Base-by-base conservation (phyloP, 257 asterid genomes). In the Solanum chmielewskii region DNA sequence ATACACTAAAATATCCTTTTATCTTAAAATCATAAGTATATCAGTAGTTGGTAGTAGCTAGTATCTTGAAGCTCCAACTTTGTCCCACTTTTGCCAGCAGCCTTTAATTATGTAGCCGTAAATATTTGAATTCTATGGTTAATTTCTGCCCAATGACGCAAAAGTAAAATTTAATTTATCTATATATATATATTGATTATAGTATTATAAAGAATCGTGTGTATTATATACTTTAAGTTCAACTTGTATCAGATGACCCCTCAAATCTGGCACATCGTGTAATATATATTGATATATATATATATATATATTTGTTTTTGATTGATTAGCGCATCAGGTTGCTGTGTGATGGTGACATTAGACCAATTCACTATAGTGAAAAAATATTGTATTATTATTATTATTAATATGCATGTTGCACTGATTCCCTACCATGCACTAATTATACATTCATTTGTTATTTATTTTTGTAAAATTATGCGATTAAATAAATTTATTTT, bases 31-130 rank as follows among this genome's bases (percentile, higher is more conserved):
- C 0, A 4, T 60, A 60, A 60, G 23, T 0, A 49, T 49, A 14
- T 49, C 59, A 49, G 8, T 49, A 23, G 37, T 44, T 42, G 39
- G 41, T 15, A 14, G 25, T 44, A 14, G 21, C 9, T 60, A 60
- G 56, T 74, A 37, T 39, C 83, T 39, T 75, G 3, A 76, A 20
- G 25, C 84, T 25, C 9, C 64, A 44, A 77, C n/a, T 23, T 77
- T 77, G 64, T 44, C n/a, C 84, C 39, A 77, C 62, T 77, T 77
- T 77, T 77, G 15, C 25, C 16, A 14, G 84, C 84, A 77, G 64
- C 62, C 84, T 25, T 77, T 77, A 39, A 77, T 14, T 25, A 3
- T 77, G 39, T 25, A 44, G 84, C 64, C 21, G n/a, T 42, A 77
- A 44, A 71, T 71, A 35, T 35, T 35, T 71, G 80, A 71, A 71